Base-by-base conservation (phyloP, 306 rosid species). In the Sicyos edulis region DNA sequence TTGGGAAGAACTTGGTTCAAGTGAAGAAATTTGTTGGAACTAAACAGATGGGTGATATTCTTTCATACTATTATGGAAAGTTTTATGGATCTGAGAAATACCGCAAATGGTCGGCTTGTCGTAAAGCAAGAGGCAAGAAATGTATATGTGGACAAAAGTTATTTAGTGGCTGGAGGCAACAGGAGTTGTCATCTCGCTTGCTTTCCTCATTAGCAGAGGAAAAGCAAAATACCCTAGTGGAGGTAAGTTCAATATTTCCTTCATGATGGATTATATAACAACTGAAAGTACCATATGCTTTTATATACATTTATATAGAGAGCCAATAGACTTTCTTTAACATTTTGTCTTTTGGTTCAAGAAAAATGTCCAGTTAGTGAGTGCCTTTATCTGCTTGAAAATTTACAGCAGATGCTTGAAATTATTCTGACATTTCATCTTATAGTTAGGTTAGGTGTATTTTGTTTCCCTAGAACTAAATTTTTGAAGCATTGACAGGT, bases 61-160 rank as follows among this genome's bases (percentile, higher is more conserved):
- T 93, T 54, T 90, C 96, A 51, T 88, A 86, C 85, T 93, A 90
- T 71, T 88, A 93, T 82, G 98, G 97, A 70, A 84, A 76, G 75
- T 90, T 88, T 83, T 87, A 88, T 60, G 76, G 79, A 80, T 87
- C 97, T 62, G 84, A 86, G 24, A 87, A 73, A 80, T 90, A 86
- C 74, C 74, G 49, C 24, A 88, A 92, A 81, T 93, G 98, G 98
- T 70, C 83, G 34, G 89, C 83, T 40, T 83, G 93, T 74, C 79
- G 87, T 79, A 90, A 93, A 87, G 64, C 71, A 66, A 87, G 74
- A 79, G 84, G 84, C 77, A 90, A 84, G 79, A 90, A 76, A 85
- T 83, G 82, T 75, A 76, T 83, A 64, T 83, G 54, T 60, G 96
- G 97, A 80, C 86, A 87, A 47, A 88, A 84, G 59, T 84, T 93